These are phyloP conservation scores for Bretschneidera sinensis DNA, from an alignment of 345 rosid genomes.

Conservation along the genomic window DNA sequence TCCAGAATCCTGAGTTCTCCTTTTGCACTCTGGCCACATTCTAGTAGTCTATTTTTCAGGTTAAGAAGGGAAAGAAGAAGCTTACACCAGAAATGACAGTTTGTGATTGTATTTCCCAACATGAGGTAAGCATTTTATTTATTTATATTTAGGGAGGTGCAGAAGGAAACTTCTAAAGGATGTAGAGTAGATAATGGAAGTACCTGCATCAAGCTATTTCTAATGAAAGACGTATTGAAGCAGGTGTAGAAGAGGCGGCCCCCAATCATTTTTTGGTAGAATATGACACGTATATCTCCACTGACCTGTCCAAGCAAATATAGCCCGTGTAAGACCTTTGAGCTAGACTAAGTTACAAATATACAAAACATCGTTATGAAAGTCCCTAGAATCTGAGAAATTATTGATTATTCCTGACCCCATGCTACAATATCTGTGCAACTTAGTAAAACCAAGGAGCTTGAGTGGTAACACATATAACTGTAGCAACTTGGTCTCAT, in stretches of 20 bases:
- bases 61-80: too few species aligned
- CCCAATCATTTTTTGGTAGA: slow-evolving; percentile 85
- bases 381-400: too few species aligned
- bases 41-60: too few species aligned
- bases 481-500: too few species aligned
- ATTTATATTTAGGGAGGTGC: neutral
- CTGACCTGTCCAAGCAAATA: slow-evolving; percentile 41
- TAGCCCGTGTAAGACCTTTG: neutral
- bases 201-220: slow-evolving; percentile 81
- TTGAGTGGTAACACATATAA: too few species aligned
- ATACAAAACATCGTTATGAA: too few species aligned
- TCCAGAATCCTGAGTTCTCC: too few species aligned
- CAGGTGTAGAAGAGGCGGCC: slow-evolving; percentile 86
- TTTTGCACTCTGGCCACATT: too few species aligned
- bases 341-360: neutral
- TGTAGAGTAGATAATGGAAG: neutral
- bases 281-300: slow-evolving; percentile 74
- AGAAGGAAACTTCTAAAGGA: neutral
- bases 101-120: neutral
- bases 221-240: slow-evolving; percentile 87
- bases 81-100: too few species aligned
- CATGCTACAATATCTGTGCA: too few species aligned
- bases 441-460: too few species aligned
- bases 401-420: too few species aligned
- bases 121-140: neutral